Base-by-base conservation (phyloP, 495 filamentous ascomycete species). In the Penicillium coprophilum region DNA sequence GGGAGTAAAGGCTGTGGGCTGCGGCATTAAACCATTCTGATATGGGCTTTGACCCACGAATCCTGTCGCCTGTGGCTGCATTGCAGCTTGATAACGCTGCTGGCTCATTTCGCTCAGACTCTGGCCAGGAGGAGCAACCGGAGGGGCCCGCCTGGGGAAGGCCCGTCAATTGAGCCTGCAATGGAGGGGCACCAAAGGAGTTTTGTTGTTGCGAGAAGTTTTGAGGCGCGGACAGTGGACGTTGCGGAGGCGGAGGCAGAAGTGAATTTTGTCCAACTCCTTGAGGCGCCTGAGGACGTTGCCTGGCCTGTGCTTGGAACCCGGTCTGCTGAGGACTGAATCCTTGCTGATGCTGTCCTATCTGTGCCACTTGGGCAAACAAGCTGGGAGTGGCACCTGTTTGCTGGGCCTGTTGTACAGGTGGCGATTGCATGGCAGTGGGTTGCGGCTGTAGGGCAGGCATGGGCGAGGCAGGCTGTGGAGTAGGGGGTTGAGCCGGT, bases 161-260 rank as follows among this genome's bases (percentile, higher is more conserved):
- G 9, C 94, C 94, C 0, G 94, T 97, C 66, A 92, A 79, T 68
- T 96, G 91, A 23, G 92, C 87, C 62, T 94, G 89, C 60, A 97
- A 70, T 15, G 88, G 83, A 46, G 89, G 86, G 28, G 87, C 74
- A 8, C 83, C 82, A 64, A 96, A 93, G 3, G 78, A 79, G 67
- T 78, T 92, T 47, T 85, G 85, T 54, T 86, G 85, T 60, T 89
- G 89, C 39, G 75, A 70, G 50, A 85, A 85, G 32, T 91, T 88
- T 67, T 93, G 90, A 21, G 94, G 94, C 10, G 93, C 95, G 17
- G 93, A 97, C 6, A 94, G 78, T 2, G 94, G 89, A 47, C 94
- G 82, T 45, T 82, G 83, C 30, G 92, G 92, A 21, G 91, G 92
- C 41, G 92, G 91, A 27, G 92, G 86, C 55, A 91, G 82, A 54